Conservation (phyloP, 306 rosid genomes). For the Acacia acuminata region DNA sequence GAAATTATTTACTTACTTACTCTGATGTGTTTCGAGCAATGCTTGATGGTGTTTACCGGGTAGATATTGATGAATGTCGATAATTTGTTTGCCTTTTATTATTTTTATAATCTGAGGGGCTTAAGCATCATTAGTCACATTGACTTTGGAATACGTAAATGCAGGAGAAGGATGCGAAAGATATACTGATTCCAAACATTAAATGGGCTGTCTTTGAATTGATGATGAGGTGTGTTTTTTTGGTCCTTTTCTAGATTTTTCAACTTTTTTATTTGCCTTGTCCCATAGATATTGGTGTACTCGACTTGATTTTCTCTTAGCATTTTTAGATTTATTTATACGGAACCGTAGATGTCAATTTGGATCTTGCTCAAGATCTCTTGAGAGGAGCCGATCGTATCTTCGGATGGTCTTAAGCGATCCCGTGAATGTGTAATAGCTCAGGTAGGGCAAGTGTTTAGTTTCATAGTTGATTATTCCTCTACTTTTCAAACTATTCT, state of each 20-base stretch:
- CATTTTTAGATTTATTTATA: slow-evolving; percentile 59
- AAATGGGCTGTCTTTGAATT: slow-evolving; percentile 82
- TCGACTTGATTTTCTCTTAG: slow-evolving; percentile 13
- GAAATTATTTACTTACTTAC: slow-evolving; percentile 71
- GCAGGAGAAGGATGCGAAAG: slow-evolving; percentile 52
- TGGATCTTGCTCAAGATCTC: slow-evolving; percentile 61
- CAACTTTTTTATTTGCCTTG: background rate
- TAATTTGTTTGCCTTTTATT: background rate
- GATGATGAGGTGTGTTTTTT: slow-evolving; percentile 77
- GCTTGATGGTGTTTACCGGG: slow-evolving; percentile 93
- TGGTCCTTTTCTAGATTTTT: background rate
- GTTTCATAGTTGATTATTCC: too few species aligned
- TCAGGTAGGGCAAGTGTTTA: too few species aligned
- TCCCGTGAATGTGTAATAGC: too few species aligned
- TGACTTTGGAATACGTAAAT: slow-evolving; percentile 23
- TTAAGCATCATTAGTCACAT: background rate
- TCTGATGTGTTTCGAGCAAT: slow-evolving; percentile 78
- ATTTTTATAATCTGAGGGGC: background rate
- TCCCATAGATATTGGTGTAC: background rate
- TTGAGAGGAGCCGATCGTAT: slow-evolving; percentile 76
- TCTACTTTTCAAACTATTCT: too few species aligned
- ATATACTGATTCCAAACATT: slow-evolving; percentile 83
- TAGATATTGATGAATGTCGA: slow-evolving; percentile 38
- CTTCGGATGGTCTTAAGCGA: slow-evolving; percentile 64
- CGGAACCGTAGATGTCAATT: slow-evolving; percentile 54